Evolutionary conservation across 2,329 filamentous ascomycete genomes (phyloP), one percentile per base, ranked within the genome.

Genomic region (Ophiosphaerella korrae): DNA sequence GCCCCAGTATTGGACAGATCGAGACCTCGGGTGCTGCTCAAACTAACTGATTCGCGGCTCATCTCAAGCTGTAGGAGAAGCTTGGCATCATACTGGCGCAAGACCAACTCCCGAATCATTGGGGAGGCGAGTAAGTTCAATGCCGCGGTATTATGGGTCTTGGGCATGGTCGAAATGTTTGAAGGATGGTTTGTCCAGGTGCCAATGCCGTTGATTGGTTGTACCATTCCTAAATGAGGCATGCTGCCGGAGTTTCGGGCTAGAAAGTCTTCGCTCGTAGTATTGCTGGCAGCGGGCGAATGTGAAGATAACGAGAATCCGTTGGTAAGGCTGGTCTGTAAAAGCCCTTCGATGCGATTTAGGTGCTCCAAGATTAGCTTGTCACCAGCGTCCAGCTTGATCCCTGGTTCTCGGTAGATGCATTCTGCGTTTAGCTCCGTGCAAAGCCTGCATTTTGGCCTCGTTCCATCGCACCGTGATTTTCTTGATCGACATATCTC

Each of bases 81-180:
- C 67, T 92, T 88, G 2, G 89, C 88, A 64, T 92, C 88, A 70
- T 92, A 92, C 3, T 87, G 88, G 31, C 86, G 82, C 24, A 88
- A 88, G 7, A 93, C 88, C 18, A 94, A 78, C 65, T 92, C 87
- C 23, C 88, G 83, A 59, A 93, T 92, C 58, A 92, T 78, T 11
- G 89, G 90, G 84, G 89, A 92, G 64, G 92, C 88, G 5, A 93
- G 78, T 16, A 93, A 77, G 70, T 93, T 87, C 60, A 92, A 77
- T 1, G 89, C 88, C 5, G 89, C 89, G 52, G 90, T 93, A 0
- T 89, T 92, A 72, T 93, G 90, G 13, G 88, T 81, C 73, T 91
- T 92, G 18, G 90, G 90, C 89, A 93, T 93, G 23, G 88, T 90
- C 2, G 89, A 92, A 58, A 93, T 91, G 71, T 90, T 92, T 63